Conservation (phyloP, 2,329 filamentous ascomycete genomes). For the Davidsoniella eucalypti region DNA sequence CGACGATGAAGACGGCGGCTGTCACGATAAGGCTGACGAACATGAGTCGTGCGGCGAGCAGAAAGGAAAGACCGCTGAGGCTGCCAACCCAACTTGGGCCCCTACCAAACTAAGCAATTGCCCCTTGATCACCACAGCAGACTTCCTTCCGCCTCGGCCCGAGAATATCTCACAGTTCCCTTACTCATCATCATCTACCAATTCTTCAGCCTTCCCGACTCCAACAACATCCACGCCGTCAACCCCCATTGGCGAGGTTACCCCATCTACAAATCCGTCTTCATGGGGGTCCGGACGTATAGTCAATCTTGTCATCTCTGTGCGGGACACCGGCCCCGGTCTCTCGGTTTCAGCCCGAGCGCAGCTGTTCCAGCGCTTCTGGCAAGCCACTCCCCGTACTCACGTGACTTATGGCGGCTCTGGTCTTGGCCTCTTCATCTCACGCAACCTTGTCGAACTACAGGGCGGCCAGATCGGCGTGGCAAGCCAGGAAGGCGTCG, state of each 20-base stretch:
- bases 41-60: too few species aligned
- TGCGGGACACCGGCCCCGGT: constrained; percentile 55
- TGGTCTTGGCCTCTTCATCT: constrained; percentile 59
- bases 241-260: constrained; percentile 33
- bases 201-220: constrained; percentile 11
- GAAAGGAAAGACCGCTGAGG: constrained; percentile 30
- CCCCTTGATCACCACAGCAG: constrained; percentile 3
- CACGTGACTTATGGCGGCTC: constrained; percentile 59
- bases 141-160: constrained; percentile 2
- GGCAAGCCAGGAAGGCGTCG: constrained; percentile 46
- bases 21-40: too few species aligned
- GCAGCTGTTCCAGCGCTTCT: constrained; percentile 50
- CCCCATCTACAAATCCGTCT: background rate
- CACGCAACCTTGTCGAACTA: constrained; percentile 55
- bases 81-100: constrained; percentile 47
- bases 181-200: constrained; percentile 2
- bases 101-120: constrained; percentile 23
- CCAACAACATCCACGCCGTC: constrained; percentile 32
- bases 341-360: constrained; percentile 48
- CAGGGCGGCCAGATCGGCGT: constrained; percentile 68
- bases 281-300: constrained; percentile 54
- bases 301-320: constrained; percentile 55
- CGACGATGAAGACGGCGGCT: constrained; percentile 34
- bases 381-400: constrained; percentile 50
- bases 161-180: constrained; percentile 13